These are phyloP conservation scores for Massarina eburnea DNA, from an alignment of 2,329 filamentous ascomycete genomes.

Conservation along the genomic window DNA sequence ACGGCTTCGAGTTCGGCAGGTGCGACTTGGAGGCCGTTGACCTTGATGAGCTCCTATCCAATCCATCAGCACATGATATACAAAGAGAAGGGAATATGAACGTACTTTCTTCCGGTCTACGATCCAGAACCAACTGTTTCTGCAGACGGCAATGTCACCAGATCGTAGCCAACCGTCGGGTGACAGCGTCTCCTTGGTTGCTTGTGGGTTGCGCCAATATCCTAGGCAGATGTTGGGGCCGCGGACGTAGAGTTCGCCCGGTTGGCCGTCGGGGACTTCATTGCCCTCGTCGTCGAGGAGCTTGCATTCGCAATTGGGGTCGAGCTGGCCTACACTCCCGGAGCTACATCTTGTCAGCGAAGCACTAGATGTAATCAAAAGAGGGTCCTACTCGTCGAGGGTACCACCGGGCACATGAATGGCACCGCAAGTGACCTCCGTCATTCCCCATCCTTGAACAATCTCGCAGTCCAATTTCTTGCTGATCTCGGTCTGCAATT, in stretches of 20 bases:
- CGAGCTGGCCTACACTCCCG: conserved; percentile 44
- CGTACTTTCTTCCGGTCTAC: conserved; percentile 40
- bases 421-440: conserved; percentile 46
- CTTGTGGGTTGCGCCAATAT: conserved; percentile 46
- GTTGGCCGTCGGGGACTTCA: conserved; percentile 42
- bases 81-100: background rate
- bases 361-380: background rate
- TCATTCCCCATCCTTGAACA: conserved; percentile 47
- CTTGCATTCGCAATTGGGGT: conserved; percentile 45
- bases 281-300: conserved; percentile 47
- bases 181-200: conserved; percentile 42
- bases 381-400: conserved; percentile 32
- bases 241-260: conserved; percentile 45
- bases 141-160: conserved; percentile 37
- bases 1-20: conserved; percentile 51
- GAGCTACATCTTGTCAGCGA: conserved; percentile 20
- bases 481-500: conserved; percentile 45
- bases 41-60: conserved; percentile 44
- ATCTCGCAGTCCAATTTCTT: conserved; percentile 39
- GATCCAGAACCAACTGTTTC: conserved; percentile 40
- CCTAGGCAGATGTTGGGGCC: conserved; percentile 46
- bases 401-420: conserved; percentile 40
- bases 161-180: conserved; percentile 44
- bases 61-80: background rate
- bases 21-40: conserved; percentile 44